phyloP scores from a whole-genome alignment of 192 early-diverging fungal species.

The Podila minutissima region DNA sequence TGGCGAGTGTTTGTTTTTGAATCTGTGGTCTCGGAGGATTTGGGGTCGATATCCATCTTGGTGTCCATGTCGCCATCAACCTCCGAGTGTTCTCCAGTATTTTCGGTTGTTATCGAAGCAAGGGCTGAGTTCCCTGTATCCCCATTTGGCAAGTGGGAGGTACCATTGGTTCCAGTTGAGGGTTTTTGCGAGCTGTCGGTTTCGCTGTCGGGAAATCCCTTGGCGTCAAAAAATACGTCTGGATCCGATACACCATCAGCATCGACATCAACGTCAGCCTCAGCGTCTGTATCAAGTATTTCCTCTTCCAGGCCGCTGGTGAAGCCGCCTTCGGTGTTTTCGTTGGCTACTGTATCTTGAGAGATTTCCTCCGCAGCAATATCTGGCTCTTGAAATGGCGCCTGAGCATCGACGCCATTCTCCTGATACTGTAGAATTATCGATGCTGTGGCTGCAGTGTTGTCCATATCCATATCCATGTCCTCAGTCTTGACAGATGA shows the following conservation, averaged over 20 bases:
- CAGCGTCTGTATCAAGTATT: neutral
- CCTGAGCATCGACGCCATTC: neutral
- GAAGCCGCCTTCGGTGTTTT: neutral
- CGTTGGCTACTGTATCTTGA: constrained; percentile 1
- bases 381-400: neutral
- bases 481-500: constrained; percentile 5
- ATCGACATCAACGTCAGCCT: constrained; percentile 11
- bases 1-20: no score
- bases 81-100: no score
- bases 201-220: constrained; percentile 33
- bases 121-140: no score
- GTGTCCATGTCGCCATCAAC: no score
- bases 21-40: no score
- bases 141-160: no score
- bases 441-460: neutral
- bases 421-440: no score
- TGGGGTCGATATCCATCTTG: no score
- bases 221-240: constrained; percentile 47
- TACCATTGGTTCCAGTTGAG: no score
- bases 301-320: neutral
- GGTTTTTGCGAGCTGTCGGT: neutral
- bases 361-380: neutral
- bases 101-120: no score
- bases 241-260: constrained; percentile 16
- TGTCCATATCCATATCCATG: constrained; percentile 3